Base-by-base conservation (phyloP, 83 land plant genomes). In the Picea engelmannii region DNA sequence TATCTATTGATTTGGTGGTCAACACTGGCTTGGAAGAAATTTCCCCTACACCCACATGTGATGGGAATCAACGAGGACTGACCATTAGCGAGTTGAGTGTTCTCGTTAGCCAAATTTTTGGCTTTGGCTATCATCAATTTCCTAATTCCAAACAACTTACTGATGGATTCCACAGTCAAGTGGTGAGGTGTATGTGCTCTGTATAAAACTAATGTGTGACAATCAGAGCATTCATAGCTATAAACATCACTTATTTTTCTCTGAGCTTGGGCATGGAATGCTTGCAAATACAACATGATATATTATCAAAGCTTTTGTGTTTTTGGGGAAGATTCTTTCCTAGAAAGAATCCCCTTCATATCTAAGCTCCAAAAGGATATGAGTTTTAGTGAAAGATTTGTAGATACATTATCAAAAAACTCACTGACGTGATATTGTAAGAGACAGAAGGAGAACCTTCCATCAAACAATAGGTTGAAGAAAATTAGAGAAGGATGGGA, bases 31-130 rank as follows among this genome's bases (percentile, higher is more conserved):
- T 81, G 78, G 4, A 73, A 64, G 76, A 21, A 18, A 49, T 78
- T 82, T 6, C 81, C 91, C 52, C 68, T 59, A 82, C 91, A 89
- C 27, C 78, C 27, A 81, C 91, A 89, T 61, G 77, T 20, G 59
- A 87, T n/a, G 76, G 91, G 91, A 44, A 89, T 68, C 35, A 81
- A 60, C n/a, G 84, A 61, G n/a, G 84, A 77, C 74, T 90, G 88
- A 44, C 81, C 83, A 5, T 83, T 78, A 65, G 64, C 13, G 21
- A 90, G 82, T 20, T 20, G 63, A 67, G 25, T 47, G 24, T 85
- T 62, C 73, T 83, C 92, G 18, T 86, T 81, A 23, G 52, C 62
- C 35, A 90, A 71, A 35, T 83, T 83, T 63, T 80, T 90, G 63
- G 86, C 81, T 47, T 15, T 47, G 40, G 58, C 78, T 49, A 87